Evolutionary conservation across 2,329 filamentous ascomycete genomes (phyloP).

Genomic region (Zelopaecilomyces penicillatus): DNA sequence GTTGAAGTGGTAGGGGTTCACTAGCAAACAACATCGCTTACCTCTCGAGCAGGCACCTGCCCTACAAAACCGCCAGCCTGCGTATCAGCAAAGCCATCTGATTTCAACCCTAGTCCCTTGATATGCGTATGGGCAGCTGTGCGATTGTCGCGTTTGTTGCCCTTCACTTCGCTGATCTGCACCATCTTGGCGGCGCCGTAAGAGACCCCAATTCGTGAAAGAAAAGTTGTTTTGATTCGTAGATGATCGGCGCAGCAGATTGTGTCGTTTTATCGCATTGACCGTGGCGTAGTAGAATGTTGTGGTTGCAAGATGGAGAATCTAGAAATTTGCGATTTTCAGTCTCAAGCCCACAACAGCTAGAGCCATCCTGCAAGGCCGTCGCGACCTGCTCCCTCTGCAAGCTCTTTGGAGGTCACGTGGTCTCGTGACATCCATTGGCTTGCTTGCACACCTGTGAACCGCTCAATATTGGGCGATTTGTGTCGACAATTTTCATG

Average conservation of each 20-base stretch:
- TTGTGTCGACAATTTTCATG: constrained; percentile 3
- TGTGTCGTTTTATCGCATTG: constrained; percentile 3
- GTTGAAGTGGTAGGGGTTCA: background rate
- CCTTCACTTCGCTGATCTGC: constrained; percentile 89
- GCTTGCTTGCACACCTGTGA: too few species aligned
- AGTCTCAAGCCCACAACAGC: too few species aligned
- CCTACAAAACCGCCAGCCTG: constrained; percentile 81
- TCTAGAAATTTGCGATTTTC: too few species aligned
- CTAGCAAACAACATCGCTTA: constrained; percentile 29
- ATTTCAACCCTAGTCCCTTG: constrained; percentile 80
- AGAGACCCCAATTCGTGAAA: background rate
- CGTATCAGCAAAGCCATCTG: constrained; percentile 77
- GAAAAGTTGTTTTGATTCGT: background rate
- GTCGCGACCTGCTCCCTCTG: too few species aligned
- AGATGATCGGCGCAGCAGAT: background rate
- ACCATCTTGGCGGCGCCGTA: constrained; percentile 52
- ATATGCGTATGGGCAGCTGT: constrained; percentile 98
- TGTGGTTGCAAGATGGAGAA: background rate
- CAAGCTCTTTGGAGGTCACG: too few species aligned
- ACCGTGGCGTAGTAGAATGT: background rate
- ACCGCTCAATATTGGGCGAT: too few species aligned
- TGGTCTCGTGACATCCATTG: too few species aligned
- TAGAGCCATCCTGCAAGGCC: too few species aligned
- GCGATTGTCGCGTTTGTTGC: constrained; percentile 87
- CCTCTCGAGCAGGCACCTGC: constrained; percentile 80